Evolutionary conservation across 1,284 basidiomycete species (phyloP).

Genomic region (Melampsora americana): DNA sequence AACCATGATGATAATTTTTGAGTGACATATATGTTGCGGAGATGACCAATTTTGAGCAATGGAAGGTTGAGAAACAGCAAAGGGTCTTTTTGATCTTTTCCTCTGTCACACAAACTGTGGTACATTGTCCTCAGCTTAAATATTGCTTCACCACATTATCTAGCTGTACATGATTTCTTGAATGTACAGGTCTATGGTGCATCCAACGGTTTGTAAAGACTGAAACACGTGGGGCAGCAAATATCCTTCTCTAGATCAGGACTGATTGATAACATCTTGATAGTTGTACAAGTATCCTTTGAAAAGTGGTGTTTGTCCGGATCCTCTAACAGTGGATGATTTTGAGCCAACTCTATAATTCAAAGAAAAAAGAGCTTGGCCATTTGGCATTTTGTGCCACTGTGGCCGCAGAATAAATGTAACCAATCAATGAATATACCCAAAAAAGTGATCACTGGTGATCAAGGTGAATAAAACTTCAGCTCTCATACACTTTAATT

Average conservation of each 20-base stretch:
- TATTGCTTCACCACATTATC: constrained; percentile 4
- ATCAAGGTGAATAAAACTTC: neutral
- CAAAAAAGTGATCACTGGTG: neutral
- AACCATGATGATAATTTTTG: constrained; percentile 2
- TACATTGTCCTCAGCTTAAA: no score
- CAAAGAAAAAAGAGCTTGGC: neutral
- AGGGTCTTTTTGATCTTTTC: neutral
- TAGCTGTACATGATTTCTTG: neutral
- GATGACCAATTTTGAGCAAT: neutral
- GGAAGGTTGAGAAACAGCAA: neutral
- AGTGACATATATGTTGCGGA: neutral
- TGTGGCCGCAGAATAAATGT: neutral
- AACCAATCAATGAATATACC: neutral
- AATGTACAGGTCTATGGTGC: neutral
- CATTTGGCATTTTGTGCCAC: neutral
- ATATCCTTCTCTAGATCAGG: neutral
- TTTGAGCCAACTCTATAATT: neutral
- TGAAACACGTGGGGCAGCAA: constrained; percentile 22
- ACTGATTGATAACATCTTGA: neutral
- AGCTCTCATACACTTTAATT: neutral
- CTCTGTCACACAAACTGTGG: neutral
- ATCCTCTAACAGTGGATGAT: neutral
- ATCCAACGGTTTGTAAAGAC: no score
- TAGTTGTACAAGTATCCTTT: neutral
- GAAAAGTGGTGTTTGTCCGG: neutral